Conservation (phyloP, 495 filamentous ascomycete genomes). For the Xylaria bambusicola region DNA sequence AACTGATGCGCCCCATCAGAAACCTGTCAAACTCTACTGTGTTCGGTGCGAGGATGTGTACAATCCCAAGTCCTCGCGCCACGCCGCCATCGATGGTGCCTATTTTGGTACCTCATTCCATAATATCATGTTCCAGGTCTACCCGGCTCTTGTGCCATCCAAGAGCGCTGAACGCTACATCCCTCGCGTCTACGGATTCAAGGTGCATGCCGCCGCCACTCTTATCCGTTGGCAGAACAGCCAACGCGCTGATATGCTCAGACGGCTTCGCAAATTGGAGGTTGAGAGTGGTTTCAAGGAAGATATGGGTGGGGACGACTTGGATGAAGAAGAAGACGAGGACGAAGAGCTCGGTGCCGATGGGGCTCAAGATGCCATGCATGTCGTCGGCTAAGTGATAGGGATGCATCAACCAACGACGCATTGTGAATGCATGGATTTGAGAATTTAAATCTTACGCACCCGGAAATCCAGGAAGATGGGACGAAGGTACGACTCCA, state of each 20-base stretch:
- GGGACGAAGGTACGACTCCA: background rate
- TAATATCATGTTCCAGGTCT: constrained; percentile 98
- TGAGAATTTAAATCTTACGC: background rate
- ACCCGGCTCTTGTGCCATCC: constrained; percentile 80
- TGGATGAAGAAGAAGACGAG: constrained; percentile 49
- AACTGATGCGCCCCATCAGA: constrained; percentile 79
- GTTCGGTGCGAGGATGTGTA: constrained; percentile 97
- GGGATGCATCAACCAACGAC: background rate
- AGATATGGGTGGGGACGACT: constrained; percentile 40
- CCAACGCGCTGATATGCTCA: constrained; percentile 75
- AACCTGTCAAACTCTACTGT: constrained; percentile 95
- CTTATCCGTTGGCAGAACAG: constrained; percentile 87
- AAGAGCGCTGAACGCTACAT: constrained; percentile 86
- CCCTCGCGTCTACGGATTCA: constrained; percentile 91
- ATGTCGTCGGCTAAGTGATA: constrained; percentile 26
- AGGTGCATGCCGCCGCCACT: constrained; percentile 86
- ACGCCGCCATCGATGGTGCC: constrained; percentile 91
- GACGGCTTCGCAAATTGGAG: constrained; percentile 61
- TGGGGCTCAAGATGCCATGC: constrained; percentile 37
- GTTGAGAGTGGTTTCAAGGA: constrained; percentile 62
- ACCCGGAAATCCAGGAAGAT: background rate
- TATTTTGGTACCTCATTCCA: constrained; percentile 98
- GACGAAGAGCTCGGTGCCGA: constrained; percentile 46
- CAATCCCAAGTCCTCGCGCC: constrained; percentile 96
- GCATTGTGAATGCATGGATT: background rate